Percentiles rank a stretch among this genome's conserved stretches.
These are phyloP conservation scores for Avena insularis DNA, from an alignment of 176 grass and related monocot genomes.

Conservation along the genomic window DNA sequence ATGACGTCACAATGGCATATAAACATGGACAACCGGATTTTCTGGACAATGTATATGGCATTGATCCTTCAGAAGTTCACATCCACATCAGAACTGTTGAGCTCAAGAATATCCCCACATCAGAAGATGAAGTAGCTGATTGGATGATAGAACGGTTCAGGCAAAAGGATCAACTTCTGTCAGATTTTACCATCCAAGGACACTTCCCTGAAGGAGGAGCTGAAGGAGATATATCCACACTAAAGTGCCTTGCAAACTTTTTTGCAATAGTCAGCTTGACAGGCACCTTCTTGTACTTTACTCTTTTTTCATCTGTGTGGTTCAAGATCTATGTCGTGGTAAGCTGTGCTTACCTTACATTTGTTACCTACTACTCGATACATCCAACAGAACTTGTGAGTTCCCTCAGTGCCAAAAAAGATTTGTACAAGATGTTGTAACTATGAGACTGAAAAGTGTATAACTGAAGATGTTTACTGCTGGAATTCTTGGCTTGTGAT, in stretches of 20 bases:
- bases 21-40: conserved; percentile 81
- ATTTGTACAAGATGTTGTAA: conserved; percentile 39
- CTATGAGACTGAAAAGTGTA: conserved; percentile 23
- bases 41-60: conserved; percentile 77
- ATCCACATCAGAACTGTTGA: conserved; percentile 68
- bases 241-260: conserved; percentile 60
- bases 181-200: conserved; percentile 59
- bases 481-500: background rate
- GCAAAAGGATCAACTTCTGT: conserved; percentile 80
- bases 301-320: conserved; percentile 64
- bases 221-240: conserved; percentile 79
- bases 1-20: conserved; percentile 84
- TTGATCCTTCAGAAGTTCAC: conserved; percentile 92
- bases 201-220: conserved; percentile 77
- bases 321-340: conserved; percentile 81
- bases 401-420: conserved; percentile 52
- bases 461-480: background rate
- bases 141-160: conserved; percentile 86
- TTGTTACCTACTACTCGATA: conserved; percentile 67
- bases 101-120: conserved; percentile 58
- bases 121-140: conserved; percentile 63
- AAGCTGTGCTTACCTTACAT: conserved; percentile 74
- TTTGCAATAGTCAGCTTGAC: conserved; percentile 52
- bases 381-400: conserved; percentile 59
- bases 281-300: conserved; percentile 60